Evolutionary conservation across 495 filamentous ascomycete species (phyloP).

Genomic region (Penicillium salamii): DNA sequence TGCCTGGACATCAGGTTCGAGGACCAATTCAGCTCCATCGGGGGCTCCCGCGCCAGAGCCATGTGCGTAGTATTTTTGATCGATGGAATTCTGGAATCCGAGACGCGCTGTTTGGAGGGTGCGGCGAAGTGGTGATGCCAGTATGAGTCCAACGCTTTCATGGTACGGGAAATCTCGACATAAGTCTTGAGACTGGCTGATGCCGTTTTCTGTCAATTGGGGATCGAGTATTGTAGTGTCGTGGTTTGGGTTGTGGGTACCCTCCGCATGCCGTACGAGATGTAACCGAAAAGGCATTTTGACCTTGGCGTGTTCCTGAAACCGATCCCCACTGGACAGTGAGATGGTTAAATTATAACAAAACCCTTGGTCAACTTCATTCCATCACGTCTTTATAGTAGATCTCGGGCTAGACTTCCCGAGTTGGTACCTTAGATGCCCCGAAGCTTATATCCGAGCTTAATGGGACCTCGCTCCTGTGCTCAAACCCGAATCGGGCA

Average conservation of each 20-base stretch:
- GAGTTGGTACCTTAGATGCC: neutral
- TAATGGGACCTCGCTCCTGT: neutral
- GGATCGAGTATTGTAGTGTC: slow-evolving; percentile 15
- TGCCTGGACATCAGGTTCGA: slow-evolving; percentile 15
- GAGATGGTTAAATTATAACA: neutral
- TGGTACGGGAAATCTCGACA: slow-evolving; percentile 7
- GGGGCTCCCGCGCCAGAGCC: neutral
- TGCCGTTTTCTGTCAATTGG: slow-evolving; percentile 9
- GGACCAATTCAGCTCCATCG: neutral
- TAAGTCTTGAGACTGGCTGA: slow-evolving; percentile 6
- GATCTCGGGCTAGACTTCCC: no score
- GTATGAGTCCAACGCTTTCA: slow-evolving; percentile 8
- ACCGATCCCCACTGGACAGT: neutral
- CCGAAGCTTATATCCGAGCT: slow-evolving; percentile 3
- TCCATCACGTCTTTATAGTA: no score
- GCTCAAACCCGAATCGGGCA: neutral
- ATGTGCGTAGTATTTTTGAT: slow-evolving; percentile 7
- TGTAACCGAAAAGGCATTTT: slow-evolving; percentile 10
- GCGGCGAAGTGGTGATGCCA: slow-evolving; percentile 14
- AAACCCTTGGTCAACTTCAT: no score
- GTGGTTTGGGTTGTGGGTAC: slow-evolving; percentile 11
- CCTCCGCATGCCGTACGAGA: slow-evolving; percentile 17
- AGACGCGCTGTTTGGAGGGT: slow-evolving; percentile 14
- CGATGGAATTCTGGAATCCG: slow-evolving; percentile 7
- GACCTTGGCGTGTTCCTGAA: neutral